These are phyloP conservation scores for Fusarium pininemorale DNA, from an alignment of 2,329 filamentous ascomycete species.

Conservation along the genomic window DNA sequence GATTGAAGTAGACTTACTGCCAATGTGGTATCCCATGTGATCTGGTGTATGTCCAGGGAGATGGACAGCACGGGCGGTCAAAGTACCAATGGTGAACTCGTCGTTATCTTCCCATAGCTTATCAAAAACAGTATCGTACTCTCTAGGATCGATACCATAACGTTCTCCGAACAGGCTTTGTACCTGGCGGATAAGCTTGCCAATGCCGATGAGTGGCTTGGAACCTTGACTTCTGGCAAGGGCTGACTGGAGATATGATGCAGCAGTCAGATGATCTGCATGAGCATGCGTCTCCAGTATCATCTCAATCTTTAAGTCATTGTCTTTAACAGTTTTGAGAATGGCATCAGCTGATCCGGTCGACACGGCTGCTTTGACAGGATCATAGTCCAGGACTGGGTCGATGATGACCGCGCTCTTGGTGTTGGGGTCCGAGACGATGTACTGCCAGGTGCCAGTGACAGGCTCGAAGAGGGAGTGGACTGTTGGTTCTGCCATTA, in stretches of 20 bases:
- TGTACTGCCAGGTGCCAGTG: conserved; percentile 67
- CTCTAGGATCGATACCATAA: conserved; percentile 56
- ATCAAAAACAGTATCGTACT: conserved; percentile 61
- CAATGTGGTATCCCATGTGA: conserved; percentile 67
- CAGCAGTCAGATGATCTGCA: conserved; percentile 68
- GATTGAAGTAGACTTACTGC: conserved; percentile 43
- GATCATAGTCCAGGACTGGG: conserved; percentile 67
- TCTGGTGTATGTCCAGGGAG: conserved; percentile 70
- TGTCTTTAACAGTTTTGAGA: conserved; percentile 53
- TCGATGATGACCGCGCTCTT: conserved; percentile 66
- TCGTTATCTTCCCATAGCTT: conserved; percentile 64
- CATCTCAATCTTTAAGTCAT: conserved; percentile 58
- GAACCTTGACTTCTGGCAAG: conserved; percentile 49
- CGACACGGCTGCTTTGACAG: conserved; percentile 50
- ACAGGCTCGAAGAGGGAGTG: conserved; percentile 32
- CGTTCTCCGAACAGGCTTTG: conserved; percentile 59
- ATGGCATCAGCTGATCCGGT: conserved; percentile 64
- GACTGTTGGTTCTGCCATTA: conserved; percentile 15
- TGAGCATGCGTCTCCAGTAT: conserved; percentile 72
- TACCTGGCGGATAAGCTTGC: conserved; percentile 61
- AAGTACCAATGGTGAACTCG: conserved; percentile 57
- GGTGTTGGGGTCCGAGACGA: conserved; percentile 64
- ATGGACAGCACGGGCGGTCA: conserved; percentile 59
- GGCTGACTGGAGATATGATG: conserved; percentile 63
- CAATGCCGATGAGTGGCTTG: conserved; percentile 61